Conservation (phyloP, 2,329 filamentous ascomycete genomes). For the Stemphylium beticola region DNA sequence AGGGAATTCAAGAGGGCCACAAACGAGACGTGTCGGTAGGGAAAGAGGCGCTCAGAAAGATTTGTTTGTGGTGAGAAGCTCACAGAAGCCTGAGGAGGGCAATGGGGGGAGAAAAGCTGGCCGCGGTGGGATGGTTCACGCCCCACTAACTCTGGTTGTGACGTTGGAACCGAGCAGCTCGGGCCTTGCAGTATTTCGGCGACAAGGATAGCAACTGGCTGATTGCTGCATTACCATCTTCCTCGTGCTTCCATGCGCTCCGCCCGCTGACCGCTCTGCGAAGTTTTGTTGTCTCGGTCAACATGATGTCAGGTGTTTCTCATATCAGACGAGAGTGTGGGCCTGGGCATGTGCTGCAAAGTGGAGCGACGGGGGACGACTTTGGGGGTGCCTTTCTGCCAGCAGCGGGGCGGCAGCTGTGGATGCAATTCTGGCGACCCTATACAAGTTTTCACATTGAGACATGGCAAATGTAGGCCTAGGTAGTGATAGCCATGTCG, state of each 20-base stretch:
- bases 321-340: slow-evolving; percentile 13
- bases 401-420: neutral
- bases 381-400: neutral
- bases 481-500: neutral
- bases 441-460: neutral
- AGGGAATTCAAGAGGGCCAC: neutral
- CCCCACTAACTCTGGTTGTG: slow-evolving; percentile 18
- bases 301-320: slow-evolving; percentile 29
- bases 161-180: slow-evolving; percentile 16
- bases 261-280: slow-evolving; percentile 9
- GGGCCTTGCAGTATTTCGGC: slow-evolving; percentile 8
- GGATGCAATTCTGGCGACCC: slow-evolving; percentile 2
- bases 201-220: slow-evolving; percentile 10
- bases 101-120: slow-evolving; percentile 23
- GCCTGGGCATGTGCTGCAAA: slow-evolving; percentile 9
- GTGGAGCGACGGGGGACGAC: slow-evolving; percentile 2
- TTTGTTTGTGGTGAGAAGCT: slow-evolving; percentile 5
- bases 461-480: slow-evolving; percentile 6
- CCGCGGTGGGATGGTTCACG: slow-evolving; percentile 18
- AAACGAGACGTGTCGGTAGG: slow-evolving; percentile 2
- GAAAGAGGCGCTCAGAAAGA: neutral
- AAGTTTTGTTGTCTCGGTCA: slow-evolving; percentile 16
- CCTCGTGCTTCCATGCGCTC: slow-evolving; percentile 24
- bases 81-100: slow-evolving; percentile 9
- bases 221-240: slow-evolving; percentile 22